Evolutionary conservation across 768 basidiomycete genomes (phyloP), one percentile per base, ranked within the genome.

Genomic region (Peribolospora kevripleyi): DNA sequence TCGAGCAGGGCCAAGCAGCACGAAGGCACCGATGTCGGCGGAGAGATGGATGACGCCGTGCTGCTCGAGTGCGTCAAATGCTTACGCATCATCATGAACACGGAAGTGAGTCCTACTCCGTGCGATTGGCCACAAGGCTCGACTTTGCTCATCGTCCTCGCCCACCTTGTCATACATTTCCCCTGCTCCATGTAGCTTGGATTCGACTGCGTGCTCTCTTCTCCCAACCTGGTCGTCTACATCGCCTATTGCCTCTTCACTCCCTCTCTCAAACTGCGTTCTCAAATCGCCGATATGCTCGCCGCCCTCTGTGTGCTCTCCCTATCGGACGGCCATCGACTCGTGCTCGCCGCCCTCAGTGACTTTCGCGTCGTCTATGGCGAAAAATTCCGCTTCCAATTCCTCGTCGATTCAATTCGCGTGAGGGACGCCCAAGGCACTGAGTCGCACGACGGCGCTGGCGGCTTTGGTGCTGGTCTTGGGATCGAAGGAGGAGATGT

Each of bases 241-340:
- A 76, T 90, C 60, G 70, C 78, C 11, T 82, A 82, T 61, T 74
- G 79, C 0, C 72, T 90, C 9, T 75, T 80, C 59, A 53, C 57
- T 3, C 70, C 79, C 0, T 78, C 80, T 7, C 68, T 74, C 53
- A 87, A 82, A 65, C 68, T 83, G 7, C 76, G 82, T 55, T 73
- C 76, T 0, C 70, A 83, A 36, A 73, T 75, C 0, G 77, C 80
- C 4, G 84, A 90, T 60, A 71, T 90, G 38, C 73, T 95, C 7
- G 83, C 84, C 1, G 88, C 81, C 0, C 76, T 90, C 46, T 85
- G 84, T 63, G 72, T 84, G 25, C 70, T 91, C 25, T 80, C 81
- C 2, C 66, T 74, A 4, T 68, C 69, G 5, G 78, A 82, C 42
- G 86, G 85, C 0, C 79, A 83, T 62, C 77, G 74, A 57, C 73